Conservation (phyloP, 495 filamentous ascomycete genomes). For the Neurospora sp. region DNA sequence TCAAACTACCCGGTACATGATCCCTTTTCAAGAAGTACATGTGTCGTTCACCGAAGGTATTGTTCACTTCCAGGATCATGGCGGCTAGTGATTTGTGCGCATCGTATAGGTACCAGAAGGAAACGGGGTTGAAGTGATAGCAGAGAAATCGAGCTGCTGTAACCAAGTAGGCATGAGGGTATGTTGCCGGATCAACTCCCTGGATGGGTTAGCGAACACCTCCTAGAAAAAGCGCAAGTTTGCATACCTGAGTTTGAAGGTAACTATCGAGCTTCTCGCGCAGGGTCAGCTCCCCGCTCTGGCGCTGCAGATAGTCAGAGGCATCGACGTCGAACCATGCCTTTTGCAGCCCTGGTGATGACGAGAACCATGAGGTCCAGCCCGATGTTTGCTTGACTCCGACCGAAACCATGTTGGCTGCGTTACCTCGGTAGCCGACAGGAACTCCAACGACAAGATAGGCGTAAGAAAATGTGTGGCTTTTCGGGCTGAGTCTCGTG, state of each 20-base stretch:
- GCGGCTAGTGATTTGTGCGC: slow-evolving; percentile 45
- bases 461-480: slow-evolving; percentile 55
- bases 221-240: neutral
- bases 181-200: slow-evolving; percentile 41
- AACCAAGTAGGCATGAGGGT: slow-evolving; percentile 56
- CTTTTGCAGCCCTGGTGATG: slow-evolving; percentile 1
- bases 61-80: slow-evolving; percentile 69
- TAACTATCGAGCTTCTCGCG: slow-evolving; percentile 49
- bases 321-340: slow-evolving; percentile 51
- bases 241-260: slow-evolving; percentile 38
- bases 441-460: slow-evolving; percentile 59
- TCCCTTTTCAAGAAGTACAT: slow-evolving; percentile 45
- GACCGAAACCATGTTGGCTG: slow-evolving; percentile 45
- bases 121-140: slow-evolving; percentile 67
- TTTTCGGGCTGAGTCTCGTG: slow-evolving; percentile 49
- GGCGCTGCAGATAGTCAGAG: slow-evolving; percentile 48
- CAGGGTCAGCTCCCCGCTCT: slow-evolving; percentile 34
- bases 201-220: slow-evolving; percentile 18
- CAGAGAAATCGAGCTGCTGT: slow-evolving; percentile 60
- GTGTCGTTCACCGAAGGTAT: slow-evolving; percentile 64
- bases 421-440: slow-evolving; percentile 45
- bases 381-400: slow-evolving; percentile 18
- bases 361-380: slow-evolving; percentile 20
- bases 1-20: neutral
- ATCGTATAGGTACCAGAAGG: slow-evolving; percentile 73